Base-by-base conservation (phyloP, 75 land plant species). In the Pseudotsuga menziesii region DNA sequence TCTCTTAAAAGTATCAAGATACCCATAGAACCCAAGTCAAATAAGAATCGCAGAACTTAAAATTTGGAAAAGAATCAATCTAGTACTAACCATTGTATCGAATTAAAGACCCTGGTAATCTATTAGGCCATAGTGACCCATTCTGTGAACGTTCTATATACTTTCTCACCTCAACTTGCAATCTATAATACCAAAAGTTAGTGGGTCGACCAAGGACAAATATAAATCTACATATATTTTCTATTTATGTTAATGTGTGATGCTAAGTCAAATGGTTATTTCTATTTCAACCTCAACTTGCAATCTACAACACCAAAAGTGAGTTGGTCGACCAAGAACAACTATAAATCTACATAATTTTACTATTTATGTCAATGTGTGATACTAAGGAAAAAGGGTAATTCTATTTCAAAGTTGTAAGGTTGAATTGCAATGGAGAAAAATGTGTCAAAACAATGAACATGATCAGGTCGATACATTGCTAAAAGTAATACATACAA, bases 91-190 rank as follows among this genome's bases (percentile, higher is more conserved):
- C 93, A 84, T 96, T 98, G 83, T 96, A 96, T 12, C 90, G 88
- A 60, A 96, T 96, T 41, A 96, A 80, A 1, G 99, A 96, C 83
- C 83, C 85, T 0, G 99, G 95, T 76, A 96, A 64, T 22, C 94
- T 91, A 78, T 94, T 96, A 58, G 99, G 99, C 7, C 99, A 83
- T n/a, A 90, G 67, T 12, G 81, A 84, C 75, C 89, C 91, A 16
- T 92, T 92, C 73, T 83, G 89, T 13, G 80, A 56, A 1, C 99
- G 98, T 86, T 96, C 99, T 23, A 98, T 96, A 81, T 86, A 86
- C 82, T 96, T 96, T 87, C 99, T 96, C 27, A 96, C 99, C 80
- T 96, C 99, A 73, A 96, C 99, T 84, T 96, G 99, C 99, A 96
- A 94, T 78, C 99, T 96, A 91, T 36, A 73, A 62, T 27, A 77